phyloP scores from a whole-genome alignment of 2,329 filamentous ascomycete species.

The Amylocarpus encephaloides region DNA sequence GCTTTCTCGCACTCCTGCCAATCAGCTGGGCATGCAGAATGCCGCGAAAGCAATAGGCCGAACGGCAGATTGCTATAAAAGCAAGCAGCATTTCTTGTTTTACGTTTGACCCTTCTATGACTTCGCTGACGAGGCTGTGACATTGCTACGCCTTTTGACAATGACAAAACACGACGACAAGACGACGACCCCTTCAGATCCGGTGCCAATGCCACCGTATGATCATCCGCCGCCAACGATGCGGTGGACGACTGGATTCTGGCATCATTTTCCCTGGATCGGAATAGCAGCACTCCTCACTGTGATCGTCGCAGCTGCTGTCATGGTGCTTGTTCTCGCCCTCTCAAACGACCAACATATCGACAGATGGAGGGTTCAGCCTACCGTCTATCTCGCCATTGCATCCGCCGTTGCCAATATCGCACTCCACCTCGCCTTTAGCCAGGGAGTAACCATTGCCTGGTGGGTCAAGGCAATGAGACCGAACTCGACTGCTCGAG shows the following conservation, averaged over 20 bases:
- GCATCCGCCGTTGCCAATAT: slow-evolving; percentile 10
- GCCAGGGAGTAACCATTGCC: slow-evolving; percentile 9
- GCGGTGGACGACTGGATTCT: background rate
- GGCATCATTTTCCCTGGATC: background rate
- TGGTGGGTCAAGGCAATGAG: slow-evolving; percentile 15
- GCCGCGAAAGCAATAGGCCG: too few relatives aligned
- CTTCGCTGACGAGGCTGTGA: too few relatives aligned
- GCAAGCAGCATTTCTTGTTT: too few relatives aligned
- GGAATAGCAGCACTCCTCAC: background rate
- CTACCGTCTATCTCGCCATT: slow-evolving; percentile 13
- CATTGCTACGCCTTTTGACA: too few relatives aligned
- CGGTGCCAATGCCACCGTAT: too few relatives aligned
- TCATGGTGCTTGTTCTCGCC: slow-evolving; percentile 6
- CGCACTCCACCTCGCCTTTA: slow-evolving; percentile 5
- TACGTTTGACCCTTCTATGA: too few relatives aligned
- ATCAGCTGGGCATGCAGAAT: too few relatives aligned
- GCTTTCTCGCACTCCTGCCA: too few relatives aligned
- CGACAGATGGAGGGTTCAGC: slow-evolving; percentile 6
- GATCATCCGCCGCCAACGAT: too few relatives aligned
- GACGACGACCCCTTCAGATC: too few relatives aligned
- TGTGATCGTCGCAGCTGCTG: slow-evolving; percentile 1
- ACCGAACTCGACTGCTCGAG: slow-evolving; percentile 3
- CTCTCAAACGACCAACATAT: slow-evolving; percentile 9
- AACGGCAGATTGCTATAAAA: too few relatives aligned
- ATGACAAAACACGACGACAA: too few relatives aligned